Conservation (phyloP, 257 asterid species). For the Anisodus acutangulus region DNA sequence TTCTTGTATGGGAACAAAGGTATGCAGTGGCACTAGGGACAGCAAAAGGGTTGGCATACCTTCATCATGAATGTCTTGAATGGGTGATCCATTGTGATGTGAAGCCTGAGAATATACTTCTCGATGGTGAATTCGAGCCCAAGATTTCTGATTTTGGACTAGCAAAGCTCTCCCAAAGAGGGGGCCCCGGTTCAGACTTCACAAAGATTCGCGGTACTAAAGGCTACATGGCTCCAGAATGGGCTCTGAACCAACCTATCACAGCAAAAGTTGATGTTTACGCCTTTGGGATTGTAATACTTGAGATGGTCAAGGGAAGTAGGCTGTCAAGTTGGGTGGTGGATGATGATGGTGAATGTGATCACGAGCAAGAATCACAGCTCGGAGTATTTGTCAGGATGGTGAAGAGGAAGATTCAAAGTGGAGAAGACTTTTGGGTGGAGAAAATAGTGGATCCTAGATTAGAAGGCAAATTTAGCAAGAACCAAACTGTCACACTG, state of each 20-base stretch:
- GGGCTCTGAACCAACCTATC: conserved; percentile 48
- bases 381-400: conserved; percentile 40
- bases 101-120: conserved; percentile 49
- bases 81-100: conserved; percentile 58
- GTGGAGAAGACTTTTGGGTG: conserved; percentile 47
- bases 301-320: conserved; percentile 57
- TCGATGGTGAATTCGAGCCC: conserved; percentile 37
- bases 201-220: conserved; percentile 47
- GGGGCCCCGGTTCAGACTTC: conserved; percentile 35
- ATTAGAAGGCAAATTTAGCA: conserved; percentile 54
- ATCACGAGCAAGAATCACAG: conserved; percentile 38
- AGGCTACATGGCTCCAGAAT: conserved; percentile 56
- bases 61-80: conserved; percentile 54
- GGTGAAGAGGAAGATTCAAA: conserved; percentile 33
- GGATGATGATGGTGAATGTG: conserved; percentile 36
- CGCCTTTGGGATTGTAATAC: conserved; percentile 47
- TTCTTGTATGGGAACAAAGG: conserved; percentile 43
- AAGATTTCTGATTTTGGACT: conserved; percentile 57
- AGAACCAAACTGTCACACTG: conserved; percentile 53
- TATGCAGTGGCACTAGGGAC: conserved; percentile 46
- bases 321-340: conserved; percentile 57
- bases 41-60: conserved; percentile 48
- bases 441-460: conserved; percentile 62
- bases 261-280: conserved; percentile 54
- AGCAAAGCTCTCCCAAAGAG: conserved; percentile 46